Evolutionary conservation across 2,329 filamentous ascomycete genomes (phyloP).

Genomic region (Myriangium duriaei): DNA sequence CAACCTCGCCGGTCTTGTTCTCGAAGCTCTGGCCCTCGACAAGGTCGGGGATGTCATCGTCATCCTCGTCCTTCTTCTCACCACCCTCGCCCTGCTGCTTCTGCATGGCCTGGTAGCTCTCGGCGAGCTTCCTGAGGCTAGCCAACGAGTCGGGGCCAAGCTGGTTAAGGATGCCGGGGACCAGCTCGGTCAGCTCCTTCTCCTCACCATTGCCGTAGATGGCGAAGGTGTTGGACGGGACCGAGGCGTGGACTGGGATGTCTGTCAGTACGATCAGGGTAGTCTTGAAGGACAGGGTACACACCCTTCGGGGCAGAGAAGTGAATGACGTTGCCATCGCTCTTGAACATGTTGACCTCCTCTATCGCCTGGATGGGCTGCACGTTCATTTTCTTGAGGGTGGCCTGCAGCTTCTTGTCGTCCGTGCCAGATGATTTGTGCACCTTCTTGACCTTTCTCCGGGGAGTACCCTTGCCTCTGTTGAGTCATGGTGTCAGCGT

Average conservation of each 20-base stretch:
- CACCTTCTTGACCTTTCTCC: slow-evolving; percentile 97
- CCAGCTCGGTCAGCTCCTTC: slow-evolving; percentile 99
- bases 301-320: slow-evolving; percentile 94
- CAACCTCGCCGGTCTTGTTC: slow-evolving; percentile 17
- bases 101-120: slow-evolving; percentile 99
- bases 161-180: slow-evolving; percentile 98
- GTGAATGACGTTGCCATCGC: slow-evolving; percentile 99
- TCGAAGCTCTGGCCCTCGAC: slow-evolving; percentile 98
- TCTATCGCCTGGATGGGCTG: slow-evolving; percentile 99
- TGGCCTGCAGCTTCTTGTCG: slow-evolving; percentile 98
- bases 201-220: slow-evolving; percentile 98
- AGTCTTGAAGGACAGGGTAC: slow-evolving; percentile 21
- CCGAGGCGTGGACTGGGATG: slow-evolving; percentile 75
- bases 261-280: background rate
- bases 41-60: slow-evolving; percentile 83
- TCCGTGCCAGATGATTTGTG: slow-evolving; percentile 86
- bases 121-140: slow-evolving; percentile 92
- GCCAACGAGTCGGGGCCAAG: slow-evolving; percentile 96
- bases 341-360: slow-evolving; percentile 99
- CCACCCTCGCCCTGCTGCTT: slow-evolving; percentile 75
- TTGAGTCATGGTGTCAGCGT: slow-evolving; percentile 15
- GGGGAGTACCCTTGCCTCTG: slow-evolving; percentile 94
- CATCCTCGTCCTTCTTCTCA: slow-evolving; percentile 61
- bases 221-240: slow-evolving; percentile 97
- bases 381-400: slow-evolving; percentile 98